Percentiles rank a stretch among this genome's conserved stretches.
These are phyloP conservation scores for Colletotrichum filicis DNA, from an alignment of 2,329 filamentous ascomycete species.

Conservation along the genomic window DNA sequence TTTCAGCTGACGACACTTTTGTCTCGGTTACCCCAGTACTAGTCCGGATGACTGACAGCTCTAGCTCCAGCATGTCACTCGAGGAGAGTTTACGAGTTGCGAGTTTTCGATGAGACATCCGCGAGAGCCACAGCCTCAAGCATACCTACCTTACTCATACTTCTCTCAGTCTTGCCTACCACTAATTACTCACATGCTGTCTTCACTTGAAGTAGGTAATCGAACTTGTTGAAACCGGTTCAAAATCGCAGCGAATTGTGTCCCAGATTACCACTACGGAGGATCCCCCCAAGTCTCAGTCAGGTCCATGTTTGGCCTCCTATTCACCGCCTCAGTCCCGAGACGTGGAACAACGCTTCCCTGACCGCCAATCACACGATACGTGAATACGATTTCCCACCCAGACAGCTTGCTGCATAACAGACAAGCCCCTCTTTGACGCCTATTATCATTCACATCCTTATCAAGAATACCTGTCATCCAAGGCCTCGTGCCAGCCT, in stretches of 20 bases:
- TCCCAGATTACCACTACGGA: background rate
- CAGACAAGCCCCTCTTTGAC: background rate
- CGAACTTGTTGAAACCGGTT: background rate
- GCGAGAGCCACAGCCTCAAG: background rate
- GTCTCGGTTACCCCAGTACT: background rate
- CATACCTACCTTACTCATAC: background rate
- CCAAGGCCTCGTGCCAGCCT: background rate
- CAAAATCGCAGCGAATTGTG: background rate
- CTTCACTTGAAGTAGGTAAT: background rate
- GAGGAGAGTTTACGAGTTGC: background rate
- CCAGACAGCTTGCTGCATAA: background rate
- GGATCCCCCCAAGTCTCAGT: background rate
- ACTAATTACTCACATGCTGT: background rate
- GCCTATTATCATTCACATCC: background rate
- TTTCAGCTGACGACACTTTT: slow-evolving; percentile 1
- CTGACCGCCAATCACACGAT: background rate
- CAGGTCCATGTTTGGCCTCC: background rate
- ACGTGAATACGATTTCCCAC: background rate
- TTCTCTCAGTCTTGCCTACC: no score
- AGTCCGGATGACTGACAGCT: background rate
- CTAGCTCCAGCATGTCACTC: background rate
- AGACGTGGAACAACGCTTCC: background rate
- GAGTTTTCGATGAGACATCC: background rate
- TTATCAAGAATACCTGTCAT: background rate
- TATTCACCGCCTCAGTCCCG: background rate